Evolutionary conservation across 257 asterid genomes (phyloP).

Genomic region (Nicotiana attenuata): DNA sequence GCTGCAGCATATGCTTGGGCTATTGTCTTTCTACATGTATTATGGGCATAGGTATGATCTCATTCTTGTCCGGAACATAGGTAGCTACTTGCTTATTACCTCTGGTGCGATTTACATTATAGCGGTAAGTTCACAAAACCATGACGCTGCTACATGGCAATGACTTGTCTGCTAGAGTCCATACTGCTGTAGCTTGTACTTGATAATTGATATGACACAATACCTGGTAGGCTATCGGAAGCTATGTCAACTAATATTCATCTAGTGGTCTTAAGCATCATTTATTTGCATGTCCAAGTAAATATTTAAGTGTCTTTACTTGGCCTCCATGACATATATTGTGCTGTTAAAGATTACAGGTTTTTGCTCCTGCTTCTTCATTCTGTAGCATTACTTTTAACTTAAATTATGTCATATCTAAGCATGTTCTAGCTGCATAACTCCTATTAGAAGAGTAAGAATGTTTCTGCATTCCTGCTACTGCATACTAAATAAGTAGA

Average conservation of each 20-base stretch:
- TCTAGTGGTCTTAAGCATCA: neutral
- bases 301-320: neutral
- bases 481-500: no score
- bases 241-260: neutral
- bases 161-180: neutral
- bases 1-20: neutral
- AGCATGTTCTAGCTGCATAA: no score
- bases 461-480: no score
- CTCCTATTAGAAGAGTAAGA: no score
- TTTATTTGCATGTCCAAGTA: neutral
- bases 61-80: conserved; percentile 72
- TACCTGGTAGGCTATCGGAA: neutral
- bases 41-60: conserved; percentile 47
- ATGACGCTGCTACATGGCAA: neutral
- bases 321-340: neutral
- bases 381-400: no score
- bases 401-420: no score
- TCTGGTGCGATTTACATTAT: conserved; percentile 69
- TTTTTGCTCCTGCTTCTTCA: neutral
- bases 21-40: neutral
- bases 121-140: conserved; percentile 50
- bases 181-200: neutral
- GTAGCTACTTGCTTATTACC: conserved; percentile 76
- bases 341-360: neutral
- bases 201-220: neutral